These are phyloP conservation scores for Suillus tomentosus DNA, from an alignment of 768 basidiomycete genomes.

Conservation along the genomic window DNA sequence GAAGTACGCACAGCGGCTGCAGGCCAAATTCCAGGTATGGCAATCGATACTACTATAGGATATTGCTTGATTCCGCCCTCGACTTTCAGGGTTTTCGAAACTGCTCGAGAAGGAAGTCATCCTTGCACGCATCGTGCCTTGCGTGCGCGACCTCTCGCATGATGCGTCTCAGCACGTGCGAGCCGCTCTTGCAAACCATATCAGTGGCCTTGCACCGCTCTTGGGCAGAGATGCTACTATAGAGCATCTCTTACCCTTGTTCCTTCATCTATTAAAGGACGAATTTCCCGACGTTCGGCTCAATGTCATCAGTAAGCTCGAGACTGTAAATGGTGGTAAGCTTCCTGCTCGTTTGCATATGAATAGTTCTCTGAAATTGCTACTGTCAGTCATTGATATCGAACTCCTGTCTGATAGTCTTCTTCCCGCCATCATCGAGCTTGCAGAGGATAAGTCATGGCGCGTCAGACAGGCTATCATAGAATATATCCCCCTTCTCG, in stretches of 20 bases:
- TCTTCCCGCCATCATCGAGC: slow-evolving; percentile 94
- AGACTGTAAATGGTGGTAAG: slow-evolving; percentile 88
- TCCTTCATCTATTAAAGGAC: slow-evolving; percentile 95
- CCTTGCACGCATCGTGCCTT: slow-evolving; percentile 89
- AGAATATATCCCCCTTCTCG: slow-evolving; percentile 98
- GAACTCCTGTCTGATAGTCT: slow-evolving; percentile 92
- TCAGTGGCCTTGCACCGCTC: slow-evolving; percentile 93
- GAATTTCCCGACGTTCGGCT: slow-evolving; percentile 98
- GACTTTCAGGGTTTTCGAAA: slow-evolving; percentile 83
- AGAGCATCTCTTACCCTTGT: slow-evolving; percentile 94
- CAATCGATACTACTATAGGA: slow-evolving; percentile 1
- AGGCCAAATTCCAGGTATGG: slow-evolving; percentile 91
- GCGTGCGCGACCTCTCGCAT: slow-evolving; percentile 90
- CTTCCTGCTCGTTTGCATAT: slow-evolving; percentile 4
- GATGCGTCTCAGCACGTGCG: slow-evolving; percentile 97
- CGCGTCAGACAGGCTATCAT: slow-evolving; percentile 99
- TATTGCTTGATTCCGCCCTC: slow-evolving; percentile 15
- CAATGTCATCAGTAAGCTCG: slow-evolving; percentile 98
- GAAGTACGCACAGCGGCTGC: slow-evolving; percentile 97
- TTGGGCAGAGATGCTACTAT: slow-evolving; percentile 92
- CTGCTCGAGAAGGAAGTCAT: slow-evolving; percentile 93
- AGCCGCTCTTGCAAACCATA: slow-evolving; percentile 93
- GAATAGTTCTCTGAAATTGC: slow-evolving; percentile 10
- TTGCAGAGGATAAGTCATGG: slow-evolving; percentile 99
- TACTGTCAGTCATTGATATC: slow-evolving; percentile 87